phyloP scores from a whole-genome alignment of 179 eudicot genomes.

The Silene vulgaris region DNA sequence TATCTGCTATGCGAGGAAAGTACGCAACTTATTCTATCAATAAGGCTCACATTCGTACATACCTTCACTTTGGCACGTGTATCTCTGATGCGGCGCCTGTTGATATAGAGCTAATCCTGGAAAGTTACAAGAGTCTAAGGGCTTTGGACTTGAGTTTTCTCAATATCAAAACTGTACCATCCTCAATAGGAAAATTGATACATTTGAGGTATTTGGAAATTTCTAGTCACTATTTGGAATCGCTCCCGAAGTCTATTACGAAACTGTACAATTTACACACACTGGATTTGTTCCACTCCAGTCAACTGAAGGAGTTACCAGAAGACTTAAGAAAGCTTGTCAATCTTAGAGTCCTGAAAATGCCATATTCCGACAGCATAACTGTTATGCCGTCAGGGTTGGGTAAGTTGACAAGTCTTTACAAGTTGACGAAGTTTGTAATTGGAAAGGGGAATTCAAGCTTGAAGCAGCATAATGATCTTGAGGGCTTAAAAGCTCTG shows the following conservation, averaged over 20 bases:
- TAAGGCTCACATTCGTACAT: constrained; percentile 11
- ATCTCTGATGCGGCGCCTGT: neutral
- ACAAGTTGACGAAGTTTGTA: neutral
- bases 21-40: neutral
- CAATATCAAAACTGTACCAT: neutral
- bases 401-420: neutral
- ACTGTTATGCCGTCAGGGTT: constrained; percentile 2
- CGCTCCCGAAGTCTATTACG: constrained; percentile 5
- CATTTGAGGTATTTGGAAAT: constrained; percentile 13
- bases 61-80: neutral
- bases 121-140: neutral
- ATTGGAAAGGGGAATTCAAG: neutral
- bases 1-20: neutral
- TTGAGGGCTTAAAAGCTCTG: neutral
- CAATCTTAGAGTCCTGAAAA: neutral
- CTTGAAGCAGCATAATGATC: neutral
- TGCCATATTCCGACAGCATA: neutral
- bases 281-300: neutral
- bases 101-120: neutral
- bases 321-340: constrained; percentile 6
- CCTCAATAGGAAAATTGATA: constrained; percentile 7
- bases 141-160: neutral
- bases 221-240: neutral
- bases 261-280: constrained; percentile 2
- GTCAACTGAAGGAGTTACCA: neutral